phyloP scores from a whole-genome alignment of 2,329 filamentous ascomycete species.

The Alternaria burnsii region DNA sequence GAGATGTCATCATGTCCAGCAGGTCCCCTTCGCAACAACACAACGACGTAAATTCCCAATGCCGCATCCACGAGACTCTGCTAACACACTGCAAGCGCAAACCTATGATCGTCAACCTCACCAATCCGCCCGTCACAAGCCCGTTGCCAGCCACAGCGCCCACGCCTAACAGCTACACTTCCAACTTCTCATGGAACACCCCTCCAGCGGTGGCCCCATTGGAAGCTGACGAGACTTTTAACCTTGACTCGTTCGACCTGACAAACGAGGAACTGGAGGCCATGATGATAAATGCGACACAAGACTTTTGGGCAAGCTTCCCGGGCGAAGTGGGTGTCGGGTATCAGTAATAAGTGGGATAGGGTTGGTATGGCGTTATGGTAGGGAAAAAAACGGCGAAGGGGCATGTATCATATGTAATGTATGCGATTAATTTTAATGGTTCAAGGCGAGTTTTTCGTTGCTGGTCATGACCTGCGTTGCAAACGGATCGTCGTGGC shows the following conservation, averaged over 20 bases:
- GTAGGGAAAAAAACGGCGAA: not conserved
- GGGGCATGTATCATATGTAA: not conserved
- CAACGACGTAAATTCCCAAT: slow-evolving; percentile 12
- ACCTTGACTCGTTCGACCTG: slow-evolving; percentile 44
- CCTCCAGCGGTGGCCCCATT: slow-evolving; percentile 35
- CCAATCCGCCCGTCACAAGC: slow-evolving; percentile 23
- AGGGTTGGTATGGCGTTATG: not conserved
- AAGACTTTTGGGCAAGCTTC: slow-evolving; percentile 52
- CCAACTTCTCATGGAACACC: slow-evolving; percentile 32
- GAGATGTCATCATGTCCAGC: slow-evolving; percentile 21
- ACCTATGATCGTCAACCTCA: slow-evolving; percentile 13
- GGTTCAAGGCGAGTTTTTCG: not conserved
- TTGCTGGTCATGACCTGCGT: not conserved
- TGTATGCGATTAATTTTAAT: not conserved
- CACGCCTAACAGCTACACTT: slow-evolving; percentile 35
- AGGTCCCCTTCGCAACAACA: slow-evolving; percentile 10
- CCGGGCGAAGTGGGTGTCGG: slow-evolving; percentile 50
- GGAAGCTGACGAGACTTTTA: slow-evolving; percentile 45
- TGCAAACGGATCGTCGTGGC: not conserved
- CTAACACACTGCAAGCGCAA: slow-evolving; percentile 16
- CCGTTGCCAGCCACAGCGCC: slow-evolving; percentile 33
- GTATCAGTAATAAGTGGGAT: slow-evolving; percentile 17
- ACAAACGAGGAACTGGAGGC: slow-evolving; percentile 48
- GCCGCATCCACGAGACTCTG: slow-evolving; percentile 1
- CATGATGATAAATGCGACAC: slow-evolving; percentile 50